Percentiles rank a stretch among this genome's conserved stretches.
These are phyloP conservation scores for Cajanus cajan DNA, from an alignment of 306 rosid species.

Conservation along the genomic window DNA sequence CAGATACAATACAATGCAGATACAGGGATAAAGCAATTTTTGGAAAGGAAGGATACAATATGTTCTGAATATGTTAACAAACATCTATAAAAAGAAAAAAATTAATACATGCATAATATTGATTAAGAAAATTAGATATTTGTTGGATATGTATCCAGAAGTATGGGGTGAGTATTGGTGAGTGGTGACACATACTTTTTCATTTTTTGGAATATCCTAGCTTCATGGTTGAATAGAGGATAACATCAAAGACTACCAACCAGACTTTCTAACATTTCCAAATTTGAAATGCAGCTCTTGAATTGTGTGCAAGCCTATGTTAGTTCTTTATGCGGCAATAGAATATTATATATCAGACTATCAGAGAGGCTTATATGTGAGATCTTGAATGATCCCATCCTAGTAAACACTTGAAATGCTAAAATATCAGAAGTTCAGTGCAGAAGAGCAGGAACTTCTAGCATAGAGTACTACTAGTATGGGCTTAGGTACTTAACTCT, in stretches of 20 bases:
- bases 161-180: too few relatives aligned
- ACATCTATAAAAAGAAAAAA: too few relatives aligned
- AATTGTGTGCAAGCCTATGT: background rate
- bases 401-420: background rate
- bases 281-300: background rate
- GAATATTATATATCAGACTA: background rate
- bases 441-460: background rate
- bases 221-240: background rate
- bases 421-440: background rate
- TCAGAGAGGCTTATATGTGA: background rate
- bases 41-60: too few relatives aligned
- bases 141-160: too few relatives aligned
- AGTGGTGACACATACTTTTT: too few relatives aligned
- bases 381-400: background rate
- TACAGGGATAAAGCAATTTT: too few relatives aligned
- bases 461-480: background rate
- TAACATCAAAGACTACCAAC: background rate
- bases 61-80: too few relatives aligned
- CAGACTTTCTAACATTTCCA: background rate
- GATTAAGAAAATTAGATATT: too few relatives aligned
- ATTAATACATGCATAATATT: too few relatives aligned
- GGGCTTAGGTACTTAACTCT: background rate
- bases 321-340: slow-evolving; percentile 1
- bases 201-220: too few relatives aligned
- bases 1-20: too few relatives aligned